phyloP scores from a whole-genome alignment of 2,329 filamentous ascomycete species.

The Aspergillus fumigatiaffinis region DNA sequence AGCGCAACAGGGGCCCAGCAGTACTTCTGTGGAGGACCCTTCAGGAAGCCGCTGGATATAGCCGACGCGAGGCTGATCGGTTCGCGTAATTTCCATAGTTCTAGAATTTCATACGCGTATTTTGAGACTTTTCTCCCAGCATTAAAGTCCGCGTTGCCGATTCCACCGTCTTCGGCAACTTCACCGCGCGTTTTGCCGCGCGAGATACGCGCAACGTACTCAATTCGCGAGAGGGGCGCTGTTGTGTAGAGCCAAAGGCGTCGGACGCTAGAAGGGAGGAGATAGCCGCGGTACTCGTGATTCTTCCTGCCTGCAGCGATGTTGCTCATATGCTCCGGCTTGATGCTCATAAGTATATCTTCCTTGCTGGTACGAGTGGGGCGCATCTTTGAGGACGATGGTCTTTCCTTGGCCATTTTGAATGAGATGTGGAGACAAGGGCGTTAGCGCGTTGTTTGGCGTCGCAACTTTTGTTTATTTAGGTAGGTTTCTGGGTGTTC shows the following conservation, averaged over 20 bases:
- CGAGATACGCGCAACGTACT: conserved; percentile 57
- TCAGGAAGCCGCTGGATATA: conserved; percentile 53
- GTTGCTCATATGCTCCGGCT: conserved; percentile 42
- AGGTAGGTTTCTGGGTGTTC: too few relatives aligned
- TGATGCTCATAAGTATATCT: conserved; percentile 46
- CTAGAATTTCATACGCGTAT: too few relatives aligned
- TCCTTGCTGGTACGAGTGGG: too few relatives aligned
- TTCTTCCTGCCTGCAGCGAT: conserved; percentile 34
- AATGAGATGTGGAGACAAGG: too few relatives aligned
- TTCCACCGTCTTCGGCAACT: conserved; percentile 42
- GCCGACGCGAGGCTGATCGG: conserved; percentile 50
- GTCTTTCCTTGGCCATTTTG: too few relatives aligned
- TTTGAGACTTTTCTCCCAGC: too few relatives aligned
- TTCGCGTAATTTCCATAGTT: conserved; percentile 12
- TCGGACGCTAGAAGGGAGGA: conserved; percentile 47
- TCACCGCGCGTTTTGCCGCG: conserved; percentile 47
- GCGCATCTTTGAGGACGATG: too few relatives aligned
- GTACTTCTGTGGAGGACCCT: conserved; percentile 44
- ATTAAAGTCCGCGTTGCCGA: conserved; percentile 46
- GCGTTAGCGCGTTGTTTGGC: too few relatives aligned
- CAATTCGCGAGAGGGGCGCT: conserved; percentile 46
- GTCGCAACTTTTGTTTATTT: too few relatives aligned
- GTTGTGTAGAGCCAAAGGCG: conserved; percentile 63
- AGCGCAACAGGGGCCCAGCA: conserved; percentile 26
- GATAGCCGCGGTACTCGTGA: conserved; percentile 55